Evolutionary conservation across 345 rosid genomes (phyloP).

Genomic region (Sisymbrium altissimum): DNA sequence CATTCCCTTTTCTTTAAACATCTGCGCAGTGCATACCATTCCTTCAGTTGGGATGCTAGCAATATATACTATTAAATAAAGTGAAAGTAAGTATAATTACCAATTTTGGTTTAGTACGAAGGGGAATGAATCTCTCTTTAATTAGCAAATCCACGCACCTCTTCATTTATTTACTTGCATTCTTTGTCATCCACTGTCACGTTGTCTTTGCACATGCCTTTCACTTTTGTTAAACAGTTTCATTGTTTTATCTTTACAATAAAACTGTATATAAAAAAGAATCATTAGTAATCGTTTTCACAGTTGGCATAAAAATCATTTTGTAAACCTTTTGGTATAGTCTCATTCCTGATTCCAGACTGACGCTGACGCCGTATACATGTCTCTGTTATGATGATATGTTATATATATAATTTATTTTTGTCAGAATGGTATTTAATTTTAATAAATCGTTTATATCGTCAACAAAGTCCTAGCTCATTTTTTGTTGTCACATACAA

Average conservation of each 20-base stretch:
- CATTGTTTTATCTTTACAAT: not conserved
- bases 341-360: slow-evolving; percentile 24
- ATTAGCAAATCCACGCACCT: slow-evolving; percentile 23
- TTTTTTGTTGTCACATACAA: not conserved
- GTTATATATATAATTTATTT: not conserved
- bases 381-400: slow-evolving; percentile 22
- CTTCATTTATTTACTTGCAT: not conserved
- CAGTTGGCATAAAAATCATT: slow-evolving; percentile 34
- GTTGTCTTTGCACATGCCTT: slow-evolving; percentile 28
- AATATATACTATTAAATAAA: not conserved
- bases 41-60: not conserved
- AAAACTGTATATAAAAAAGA: not conserved
- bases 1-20: not conserved
- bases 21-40: not conserved
- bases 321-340: slow-evolving; percentile 25
- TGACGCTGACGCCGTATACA: slow-evolving; percentile 18
- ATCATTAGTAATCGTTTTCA: slow-evolving; percentile 4
- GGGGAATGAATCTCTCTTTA: slow-evolving; percentile 28
- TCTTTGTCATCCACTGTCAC: slow-evolving; percentile 8
- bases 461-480: not conserved
- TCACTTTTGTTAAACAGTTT: slow-evolving; percentile 15
- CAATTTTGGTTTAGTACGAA: slow-evolving; percentile 21
- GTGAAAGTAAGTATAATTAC: not conserved
- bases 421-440: not conserved
- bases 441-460: not conserved